Evolutionary conservation across 305 asterid genomes (phyloP), one percentile per base, ranked within the genome.

Genomic region (Lippia alba): DNA sequence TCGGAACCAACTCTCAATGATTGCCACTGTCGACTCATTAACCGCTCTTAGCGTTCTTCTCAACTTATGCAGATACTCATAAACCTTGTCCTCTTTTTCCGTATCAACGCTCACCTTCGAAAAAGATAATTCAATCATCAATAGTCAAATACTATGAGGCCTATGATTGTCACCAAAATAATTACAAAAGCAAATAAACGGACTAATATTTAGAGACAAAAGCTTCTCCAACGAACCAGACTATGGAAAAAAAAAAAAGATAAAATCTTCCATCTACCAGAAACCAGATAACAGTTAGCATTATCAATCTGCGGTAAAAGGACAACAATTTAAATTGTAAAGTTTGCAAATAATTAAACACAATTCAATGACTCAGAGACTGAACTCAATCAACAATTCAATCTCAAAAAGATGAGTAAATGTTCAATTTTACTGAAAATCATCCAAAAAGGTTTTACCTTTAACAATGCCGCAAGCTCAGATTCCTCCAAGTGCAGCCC

Each of bases 51-150:
- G 76, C 19, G 73, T 76, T 56, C 69, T 82, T 79, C 96, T 85
- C 70, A 94, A 76, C 76, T 91, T 94, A 79, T 89, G 97, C 76
- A 94, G 70, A 80, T 88, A 89, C 76, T 84, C 92, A 64, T 94
- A 94, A 58, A 94, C 92, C 83, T 87, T 91, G 46, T 84, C 76
- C 69, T 79, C 91, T 74, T 75, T 83, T 59, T 70, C 82, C 30
- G 81, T 75, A 77, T 79, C 85, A 24, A 79, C 85, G 72, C 97
- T 92, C 72, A 88, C 96, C 97, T 91, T 84, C 72, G 79, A 46
- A 60, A 30, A 50, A 8, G 74, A 12, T 30, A 71, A 67, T 6
- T 15, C 32, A 51, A 46, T 71, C 12, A 57, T 56, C 62, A 56
- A 71, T n/a, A n/a, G n/a, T n/a, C n/a, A n/a, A n/a, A n/a, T 44